Base-by-base conservation (phyloP, 805 yeast species). In the Candida coleopterorum region DNA sequence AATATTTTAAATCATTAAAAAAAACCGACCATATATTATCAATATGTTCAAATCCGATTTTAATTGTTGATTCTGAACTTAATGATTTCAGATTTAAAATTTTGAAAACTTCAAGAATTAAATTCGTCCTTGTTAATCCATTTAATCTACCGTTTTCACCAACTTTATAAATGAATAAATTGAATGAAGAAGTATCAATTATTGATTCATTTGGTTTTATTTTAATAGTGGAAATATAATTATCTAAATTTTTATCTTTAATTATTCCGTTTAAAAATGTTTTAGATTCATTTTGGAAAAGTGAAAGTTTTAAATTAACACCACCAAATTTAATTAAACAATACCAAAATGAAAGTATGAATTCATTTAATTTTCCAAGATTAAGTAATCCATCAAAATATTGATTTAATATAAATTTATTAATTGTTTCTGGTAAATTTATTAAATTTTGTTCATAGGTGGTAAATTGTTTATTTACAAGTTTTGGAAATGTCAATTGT, bases 131-230 rank as follows among this genome's bases (percentile, higher is more conserved):
- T 4, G 61, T 50, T 9, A 25, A 29, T 16, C 47, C 46, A 23
- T 39, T 34, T 14, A 26, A 20, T 29, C 45, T 48, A 21, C 49
- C 47, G 35, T 49, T 41, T 29, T 55, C 60, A 35, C 52, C 53
- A 17, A 62, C 48, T 40, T 58, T 61, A 46, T 49, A 59, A 28
- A 67, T 55, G 37, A 64, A 55, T 28, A 52, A 54, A 28, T 63
- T 66, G 8, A 67, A 47, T 24, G 60, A 43, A 40, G 51, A 48
- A 6, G 52, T 45, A 41, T 65, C 72, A 18, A 32, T 25, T n/a
- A 32, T 22, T 4, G 36, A 28, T 4, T 4, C 12, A 7, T 25
- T 30, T 5, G 17, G 6, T 11, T 29, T 29, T 3, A 6, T 4
- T 12, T 14, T 29, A 11, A 9, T 15, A 3, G 12, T 14, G 4